phyloP scores from a whole-genome alignment of 2,329 filamentous ascomycete genomes.

The Colletotrichum salicis region DNA sequence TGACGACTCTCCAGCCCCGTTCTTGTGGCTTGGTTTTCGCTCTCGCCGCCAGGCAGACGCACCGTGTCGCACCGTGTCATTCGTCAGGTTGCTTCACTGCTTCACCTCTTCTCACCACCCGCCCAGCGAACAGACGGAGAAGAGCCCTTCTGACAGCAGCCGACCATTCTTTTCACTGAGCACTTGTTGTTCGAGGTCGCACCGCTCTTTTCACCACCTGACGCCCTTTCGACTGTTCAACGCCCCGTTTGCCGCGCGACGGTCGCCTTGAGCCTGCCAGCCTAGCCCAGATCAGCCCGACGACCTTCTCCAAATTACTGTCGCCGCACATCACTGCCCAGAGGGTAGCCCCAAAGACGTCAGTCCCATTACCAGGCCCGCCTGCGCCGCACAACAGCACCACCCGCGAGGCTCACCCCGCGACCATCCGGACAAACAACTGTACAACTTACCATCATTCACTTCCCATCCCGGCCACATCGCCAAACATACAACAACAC shows the following conservation, averaged over 20 bases:
- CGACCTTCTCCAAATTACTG: constrained; percentile 16
- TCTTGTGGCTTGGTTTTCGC: constrained; percentile 35
- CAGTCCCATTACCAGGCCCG: constrained; percentile 21
- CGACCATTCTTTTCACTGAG: neutral
- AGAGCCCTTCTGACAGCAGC: constrained; percentile 4
- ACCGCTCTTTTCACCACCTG: constrained; percentile 4
- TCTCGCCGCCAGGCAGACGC: constrained; percentile 21
- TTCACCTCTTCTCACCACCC: constrained; percentile 4
- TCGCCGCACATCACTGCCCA: constrained; percentile 22
- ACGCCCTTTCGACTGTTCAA: neutral
- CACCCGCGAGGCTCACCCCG: constrained; percentile 28
- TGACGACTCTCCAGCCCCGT: constrained; percentile 32
- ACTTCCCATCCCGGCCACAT: constrained; percentile 7
- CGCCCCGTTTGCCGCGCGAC: constrained; percentile 11
- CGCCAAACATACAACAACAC: neutral
- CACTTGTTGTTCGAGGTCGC: neutral
- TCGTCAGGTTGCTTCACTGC: neutral
- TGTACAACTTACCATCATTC: constrained; percentile 16
- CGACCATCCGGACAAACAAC: constrained; percentile 17
- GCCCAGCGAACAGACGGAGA: neutral
- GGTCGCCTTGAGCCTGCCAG: constrained; percentile 5
- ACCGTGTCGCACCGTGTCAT: constrained; percentile 9
- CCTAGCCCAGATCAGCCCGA: constrained; percentile 19
- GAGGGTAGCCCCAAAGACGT: constrained; percentile 25
- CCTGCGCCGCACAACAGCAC: constrained; percentile 26